phyloP scores from a whole-genome alignment of 352 stramenopile species.

The Pythium sukuiense region DNA sequence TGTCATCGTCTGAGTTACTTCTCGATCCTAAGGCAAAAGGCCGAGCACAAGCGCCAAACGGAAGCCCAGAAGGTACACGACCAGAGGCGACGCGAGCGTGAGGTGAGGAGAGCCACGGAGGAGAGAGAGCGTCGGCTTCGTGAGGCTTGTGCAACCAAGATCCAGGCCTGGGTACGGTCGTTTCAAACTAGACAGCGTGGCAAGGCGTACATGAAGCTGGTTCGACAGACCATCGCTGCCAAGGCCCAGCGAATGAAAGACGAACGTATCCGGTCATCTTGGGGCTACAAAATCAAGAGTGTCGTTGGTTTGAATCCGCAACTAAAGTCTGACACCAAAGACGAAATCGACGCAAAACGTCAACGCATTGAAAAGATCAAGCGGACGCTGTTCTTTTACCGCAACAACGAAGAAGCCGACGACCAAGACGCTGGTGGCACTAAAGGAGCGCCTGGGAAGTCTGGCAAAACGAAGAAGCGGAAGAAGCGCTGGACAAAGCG shows the following conservation, averaged over 20 bases:
- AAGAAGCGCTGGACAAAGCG: conserved; percentile 55
- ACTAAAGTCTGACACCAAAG: conserved; percentile 56
- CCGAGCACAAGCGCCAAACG: conserved; percentile 34
- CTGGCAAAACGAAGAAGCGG: conserved; percentile 12
- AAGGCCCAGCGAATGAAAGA: conserved; percentile 35
- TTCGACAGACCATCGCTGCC: conserved; percentile 30
- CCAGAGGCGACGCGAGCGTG: conserved; percentile 29
- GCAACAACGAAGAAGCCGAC: conserved; percentile 13
- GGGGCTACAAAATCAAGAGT: conserved; percentile 27
- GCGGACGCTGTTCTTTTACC: conserved; percentile 47
- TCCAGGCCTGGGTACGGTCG: conserved; percentile 30
- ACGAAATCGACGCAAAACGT: conserved; percentile 39
- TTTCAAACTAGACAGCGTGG: conserved; percentile 22
- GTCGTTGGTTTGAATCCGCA: conserved; percentile 26
- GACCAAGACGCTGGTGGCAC: neutral
- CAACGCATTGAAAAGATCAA: conserved; percentile 47
- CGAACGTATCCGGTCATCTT: conserved; percentile 25
- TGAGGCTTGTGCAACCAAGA: conserved; percentile 24
- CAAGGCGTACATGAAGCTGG: conserved; percentile 36
- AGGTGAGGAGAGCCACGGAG: conserved; percentile 15
- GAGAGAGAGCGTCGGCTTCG: conserved; percentile 16
- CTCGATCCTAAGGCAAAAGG: conserved; percentile 55
- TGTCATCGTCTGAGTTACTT: conserved; percentile 68
- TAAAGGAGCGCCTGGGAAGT: neutral
- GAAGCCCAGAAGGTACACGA: conserved; percentile 40